phyloP scores from a whole-genome alignment of 208 protist species.

The Crithidia bombi region DNA sequence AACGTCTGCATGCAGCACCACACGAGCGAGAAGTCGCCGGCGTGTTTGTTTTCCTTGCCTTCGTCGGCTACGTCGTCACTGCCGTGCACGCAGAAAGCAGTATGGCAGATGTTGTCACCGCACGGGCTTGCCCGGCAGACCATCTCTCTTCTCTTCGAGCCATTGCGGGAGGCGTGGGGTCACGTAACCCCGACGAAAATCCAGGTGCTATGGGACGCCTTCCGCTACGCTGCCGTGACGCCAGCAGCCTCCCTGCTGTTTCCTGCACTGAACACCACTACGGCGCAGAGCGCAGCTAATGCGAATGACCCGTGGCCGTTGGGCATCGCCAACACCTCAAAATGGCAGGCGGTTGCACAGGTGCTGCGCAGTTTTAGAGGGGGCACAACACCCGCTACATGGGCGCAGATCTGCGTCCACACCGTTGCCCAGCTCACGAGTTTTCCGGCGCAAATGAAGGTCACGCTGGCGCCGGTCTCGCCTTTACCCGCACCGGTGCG shows the following conservation, averaged over 20 bases:
- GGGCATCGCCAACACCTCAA: background rate
- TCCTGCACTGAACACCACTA: background rate
- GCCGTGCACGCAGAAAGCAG: background rate
- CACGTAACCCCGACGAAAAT: background rate
- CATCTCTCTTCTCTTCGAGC: background rate
- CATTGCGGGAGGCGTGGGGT: constrained; percentile 7
- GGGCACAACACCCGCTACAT: background rate
- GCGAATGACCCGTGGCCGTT: background rate
- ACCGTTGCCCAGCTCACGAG: constrained; percentile 8
- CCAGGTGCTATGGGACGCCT: constrained; percentile 9
- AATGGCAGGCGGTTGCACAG: constrained; percentile 25
- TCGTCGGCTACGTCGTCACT: background rate
- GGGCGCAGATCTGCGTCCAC: constrained; percentile 14
- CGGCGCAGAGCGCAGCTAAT: background rate
- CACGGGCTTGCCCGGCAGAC: constrained; percentile 22
- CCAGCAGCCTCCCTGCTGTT: constrained; percentile 14
- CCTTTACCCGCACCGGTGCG: background rate
- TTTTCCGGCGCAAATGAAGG: constrained; percentile 10
- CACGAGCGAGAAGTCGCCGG: background rate
- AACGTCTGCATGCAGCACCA: constrained; percentile 16
- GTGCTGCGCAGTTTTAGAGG: constrained; percentile 2
- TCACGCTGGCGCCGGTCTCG: background rate
- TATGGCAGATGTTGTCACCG: constrained; percentile 3
- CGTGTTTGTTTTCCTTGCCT: background rate
- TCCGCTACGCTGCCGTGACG: constrained; percentile 20